Evolutionary conservation across 345 rosid genomes (phyloP), one percentile per base, ranked within the genome.

Genomic region (Gynandropsis gynandra): DNA sequence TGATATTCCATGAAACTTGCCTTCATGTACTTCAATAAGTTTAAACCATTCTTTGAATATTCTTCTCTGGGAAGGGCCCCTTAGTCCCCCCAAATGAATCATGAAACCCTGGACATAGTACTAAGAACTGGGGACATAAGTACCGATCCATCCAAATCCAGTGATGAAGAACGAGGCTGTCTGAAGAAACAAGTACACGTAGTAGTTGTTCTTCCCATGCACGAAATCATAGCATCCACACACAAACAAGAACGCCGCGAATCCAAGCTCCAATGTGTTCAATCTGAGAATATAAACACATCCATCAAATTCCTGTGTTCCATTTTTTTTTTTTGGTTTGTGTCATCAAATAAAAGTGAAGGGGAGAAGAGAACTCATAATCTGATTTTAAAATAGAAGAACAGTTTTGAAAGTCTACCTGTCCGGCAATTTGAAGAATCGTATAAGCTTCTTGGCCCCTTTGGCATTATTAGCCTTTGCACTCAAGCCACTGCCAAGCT

Each of bases 61-160:
- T 24, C 29, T 2, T 24, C 29, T 5, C 5, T 5, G 29, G 29
- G 5, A 24, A 24, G 4, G 4, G 29, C 29, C 29, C 5, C 29
- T 24, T 5, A 24, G 5, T 24, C 29, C 29, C n/a, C n/a, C n/a
- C n/a, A n/a, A n/a, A n/a, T n/a, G n/a, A n/a, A n/a, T n/a, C n/a
- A n/a, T n/a, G 29, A 24, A 24, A 24, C 29, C 29, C 29, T n/a
- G n/a, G n/a, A n/a, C n/a, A n/a, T n/a, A n/a, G 5, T 24, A 32
- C 33, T 31, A 58, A 59, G 37, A 56, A 39, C 37, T 42, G 31
- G 55, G 54, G 48, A 88, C 80, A 55, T 85, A 85, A 45, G 97
- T 93, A 42, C 99, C 99, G 1, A 93, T 64, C 63, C 87, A 93
- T 46, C 99, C 99, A 21, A 93, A 67, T 59, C 99, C 99, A 8